Base-by-base conservation (phyloP, 176 grass and related monocot genomes). In the Pontederia paniculata region DNA sequence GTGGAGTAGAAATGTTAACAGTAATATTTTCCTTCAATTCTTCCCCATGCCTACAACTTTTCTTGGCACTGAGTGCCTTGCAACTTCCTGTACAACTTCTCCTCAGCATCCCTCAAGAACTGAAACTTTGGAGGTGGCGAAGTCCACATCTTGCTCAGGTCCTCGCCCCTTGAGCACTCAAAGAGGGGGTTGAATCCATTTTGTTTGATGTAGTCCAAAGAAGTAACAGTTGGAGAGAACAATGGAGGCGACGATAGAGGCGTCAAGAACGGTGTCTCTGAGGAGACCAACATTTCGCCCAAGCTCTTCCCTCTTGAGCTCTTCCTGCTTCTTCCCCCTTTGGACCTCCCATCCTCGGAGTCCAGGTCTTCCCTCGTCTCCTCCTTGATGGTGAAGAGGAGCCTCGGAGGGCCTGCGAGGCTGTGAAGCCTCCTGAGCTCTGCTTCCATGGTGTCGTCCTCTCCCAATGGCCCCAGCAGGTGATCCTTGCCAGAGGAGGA, bases 21-120 rank as follows among this genome's bases (percentile, higher is more conserved):
- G 48, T 13, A 13, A 16, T 17, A 12, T 9, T 15, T 16, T 50
- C 13, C n/a, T 0, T 12, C n/a, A 14, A n/a, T 50, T 50, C 48
- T 50, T 17, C 5, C 28, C 7, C n/a, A 17, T 9, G n/a, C 48
- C 12, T 17, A n/a, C 12, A 14, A 17, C 48, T 17, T 6, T 1
- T 50, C 15, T 17, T 13, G n/a, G 13, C 44, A n/a, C 5, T 16
- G 17, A 63, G 43, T 62, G 43, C 60, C 46, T 17, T 47, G 12
- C 17, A 20, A 22, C 60, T 63, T 63, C 44, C 17, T 63, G 20
- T 47, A 22, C 19, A 63, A 45, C 60, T 63, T 63, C 44, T 45
- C 44, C 60, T 63, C 60, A 7, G 60, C 60, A 22, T 45, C 60
- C 60, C 22, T 63, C 44, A 63, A 44, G 10, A 63, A 63, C 60